Conservation (phyloP, 768 basidiomycete species). For the Sarcomyxa edulis region DNA sequence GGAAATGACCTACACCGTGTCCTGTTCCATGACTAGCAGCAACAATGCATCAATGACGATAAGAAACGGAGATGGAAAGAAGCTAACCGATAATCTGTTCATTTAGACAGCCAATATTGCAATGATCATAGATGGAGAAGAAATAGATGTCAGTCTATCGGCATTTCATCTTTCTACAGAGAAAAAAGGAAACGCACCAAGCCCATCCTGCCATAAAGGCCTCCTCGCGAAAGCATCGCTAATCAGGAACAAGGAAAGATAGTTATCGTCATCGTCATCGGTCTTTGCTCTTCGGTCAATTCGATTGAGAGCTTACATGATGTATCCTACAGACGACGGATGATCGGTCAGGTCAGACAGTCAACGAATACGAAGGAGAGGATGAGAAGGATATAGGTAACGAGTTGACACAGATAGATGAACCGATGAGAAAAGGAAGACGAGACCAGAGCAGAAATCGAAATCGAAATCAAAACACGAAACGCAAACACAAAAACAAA, state of each 20-base stretch:
- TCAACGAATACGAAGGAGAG: too few relatives aligned
- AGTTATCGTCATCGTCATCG: background rate
- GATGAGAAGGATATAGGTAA: too few relatives aligned
- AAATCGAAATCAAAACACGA: conserved; percentile 4
- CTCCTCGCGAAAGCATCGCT: conserved; percentile 82
- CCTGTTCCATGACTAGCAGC: conserved; percentile 69
- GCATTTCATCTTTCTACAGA: conserved; percentile 1
- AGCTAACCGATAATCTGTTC: conserved; percentile 51
- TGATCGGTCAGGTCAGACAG: too few relatives aligned
- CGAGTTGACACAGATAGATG: background rate
- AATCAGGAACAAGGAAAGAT: too few relatives aligned
- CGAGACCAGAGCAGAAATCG: background rate
- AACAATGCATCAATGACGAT: conserved; percentile 4
- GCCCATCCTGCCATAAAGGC: conserved; percentile 80
- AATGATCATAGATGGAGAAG: too few relatives aligned
- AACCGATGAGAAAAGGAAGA: background rate
- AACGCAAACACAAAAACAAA: too few relatives aligned
- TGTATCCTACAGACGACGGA: too few relatives aligned
- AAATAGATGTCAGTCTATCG: background rate
- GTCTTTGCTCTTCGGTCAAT: background rate
- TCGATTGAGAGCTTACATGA: conserved; percentile 35
- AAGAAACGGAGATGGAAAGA: background rate
- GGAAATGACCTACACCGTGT: conserved; percentile 90
- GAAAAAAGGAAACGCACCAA: conserved; percentile 45
- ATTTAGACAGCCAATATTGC: too few relatives aligned